These are phyloP conservation scores for Mrakiaceae sp. DNA, from an alignment of 1,284 basidiomycete genomes.

Conservation along the genomic window DNA sequence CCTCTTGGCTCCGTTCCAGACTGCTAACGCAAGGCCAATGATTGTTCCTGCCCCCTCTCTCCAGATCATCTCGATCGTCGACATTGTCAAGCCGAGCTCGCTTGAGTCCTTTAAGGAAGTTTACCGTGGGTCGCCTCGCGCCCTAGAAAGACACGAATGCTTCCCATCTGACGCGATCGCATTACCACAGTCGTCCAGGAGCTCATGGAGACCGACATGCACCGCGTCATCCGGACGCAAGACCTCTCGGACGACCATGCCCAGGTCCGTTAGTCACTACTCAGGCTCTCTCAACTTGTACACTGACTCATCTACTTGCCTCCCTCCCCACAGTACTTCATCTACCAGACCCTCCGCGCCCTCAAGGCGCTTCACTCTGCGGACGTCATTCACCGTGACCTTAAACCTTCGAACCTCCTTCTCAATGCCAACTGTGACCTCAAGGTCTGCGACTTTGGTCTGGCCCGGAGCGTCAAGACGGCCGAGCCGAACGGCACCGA, in stretches of 20 bases:
- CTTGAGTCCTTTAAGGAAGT: constrained; percentile 90
- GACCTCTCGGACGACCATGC: constrained; percentile 81
- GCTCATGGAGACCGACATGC: constrained; percentile 64
- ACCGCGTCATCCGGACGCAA: constrained; percentile 63
- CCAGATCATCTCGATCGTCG: constrained; percentile 87
- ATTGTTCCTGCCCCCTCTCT: constrained; percentile 3
- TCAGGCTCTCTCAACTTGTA: not conserved
- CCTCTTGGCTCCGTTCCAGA: not conserved
- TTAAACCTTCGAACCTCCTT: constrained; percentile 91
- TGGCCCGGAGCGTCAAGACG: constrained; percentile 76
- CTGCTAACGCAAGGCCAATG: not conserved
- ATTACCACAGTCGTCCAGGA: constrained; percentile 58
- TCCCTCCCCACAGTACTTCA: constrained; percentile 51
- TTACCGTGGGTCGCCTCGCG: constrained; percentile 47
- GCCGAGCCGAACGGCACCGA: constrained; percentile 72
- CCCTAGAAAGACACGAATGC: not conserved
- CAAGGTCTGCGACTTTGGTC: constrained; percentile 79
- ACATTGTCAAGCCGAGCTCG: constrained; percentile 82
- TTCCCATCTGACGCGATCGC: constrained; percentile 23
- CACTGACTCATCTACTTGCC: not conserved
- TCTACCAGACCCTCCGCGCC: constrained; percentile 79
- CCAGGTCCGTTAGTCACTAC: constrained; percentile 38
- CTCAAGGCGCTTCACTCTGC: constrained; percentile 90
- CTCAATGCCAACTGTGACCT: constrained; percentile 93
- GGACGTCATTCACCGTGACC: constrained; percentile 87